Evolutionary conservation across 176 grass and related monocot genomes (phyloP).

Genomic region (Juncus inflexus): DNA sequence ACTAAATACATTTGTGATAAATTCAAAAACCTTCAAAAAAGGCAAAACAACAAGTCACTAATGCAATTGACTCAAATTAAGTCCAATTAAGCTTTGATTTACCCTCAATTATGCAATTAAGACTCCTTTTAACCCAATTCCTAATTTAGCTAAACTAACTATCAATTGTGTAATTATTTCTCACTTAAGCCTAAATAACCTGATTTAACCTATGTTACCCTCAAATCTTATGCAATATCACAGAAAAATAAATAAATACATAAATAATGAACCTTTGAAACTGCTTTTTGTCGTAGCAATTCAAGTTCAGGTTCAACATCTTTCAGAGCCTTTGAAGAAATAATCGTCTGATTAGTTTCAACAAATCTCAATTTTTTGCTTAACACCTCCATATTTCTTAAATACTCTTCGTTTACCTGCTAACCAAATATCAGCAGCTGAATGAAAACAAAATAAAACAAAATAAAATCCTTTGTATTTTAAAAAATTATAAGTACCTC

Average conservation of each 20-base stretch:
- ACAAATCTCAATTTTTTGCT: slow-evolving; percentile 82
- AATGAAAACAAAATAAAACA: slow-evolving; percentile 31
- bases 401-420: slow-evolving; percentile 70
- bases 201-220: not conserved
- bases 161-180: not conserved
- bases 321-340: slow-evolving; percentile 68
- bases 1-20: slow-evolving; percentile 58
- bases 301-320: slow-evolving; percentile 72
- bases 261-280: slow-evolving; percentile 50
- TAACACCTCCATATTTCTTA: slow-evolving; percentile 53
- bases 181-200: not conserved
- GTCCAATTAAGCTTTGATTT: too few relatives aligned
- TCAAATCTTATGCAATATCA: not conserved
- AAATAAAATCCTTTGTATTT: not conserved
- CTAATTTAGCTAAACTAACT: not conserved
- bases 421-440: slow-evolving; percentile 42
- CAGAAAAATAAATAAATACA: not conserved
- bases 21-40: slow-evolving; percentile 51
- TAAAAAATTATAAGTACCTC: slow-evolving; percentile 44
- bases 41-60: slow-evolving; percentile 3
- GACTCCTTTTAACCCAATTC: not conserved
- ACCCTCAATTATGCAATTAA: not conserved
- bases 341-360: slow-evolving; percentile 57
- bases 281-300: slow-evolving; percentile 59
- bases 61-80: not conserved